phyloP scores from a whole-genome alignment of 345 rosid genomes.

The Gossypium longicalyx region DNA sequence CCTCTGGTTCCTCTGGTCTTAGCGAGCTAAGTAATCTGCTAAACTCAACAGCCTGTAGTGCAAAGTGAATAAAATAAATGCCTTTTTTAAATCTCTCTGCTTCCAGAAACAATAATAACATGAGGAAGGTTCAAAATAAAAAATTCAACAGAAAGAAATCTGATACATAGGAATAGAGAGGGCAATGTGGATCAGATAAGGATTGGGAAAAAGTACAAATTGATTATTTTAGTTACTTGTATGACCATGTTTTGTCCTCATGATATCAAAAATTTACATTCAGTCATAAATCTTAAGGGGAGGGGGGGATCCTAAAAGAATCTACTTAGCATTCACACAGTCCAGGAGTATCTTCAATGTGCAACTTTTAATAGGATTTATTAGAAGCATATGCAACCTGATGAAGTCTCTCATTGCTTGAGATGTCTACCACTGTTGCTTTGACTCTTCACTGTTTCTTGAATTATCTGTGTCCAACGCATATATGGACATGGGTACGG shows the following conservation, averaged over 20 bases:
- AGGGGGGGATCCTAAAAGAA: background rate
- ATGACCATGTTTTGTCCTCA: background rate
- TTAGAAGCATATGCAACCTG: background rate
- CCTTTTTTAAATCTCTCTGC: slow-evolving; percentile 16
- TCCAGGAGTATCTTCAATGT: background rate
- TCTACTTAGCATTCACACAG: background rate
- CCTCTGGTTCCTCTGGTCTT: slow-evolving; percentile 86
- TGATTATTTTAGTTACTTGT: background rate
- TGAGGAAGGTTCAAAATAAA: slow-evolving; percentile 11
- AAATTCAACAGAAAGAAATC: background rate
- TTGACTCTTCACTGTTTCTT: too few species aligned
- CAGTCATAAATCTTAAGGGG: background rate
- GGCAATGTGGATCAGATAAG: background rate
- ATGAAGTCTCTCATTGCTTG: background rate
- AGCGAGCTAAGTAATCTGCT: slow-evolving; percentile 71
- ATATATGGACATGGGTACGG: background rate
- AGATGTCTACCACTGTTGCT: background rate
- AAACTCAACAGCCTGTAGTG: slow-evolving; percentile 87
- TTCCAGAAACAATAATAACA: slow-evolving; percentile 6
- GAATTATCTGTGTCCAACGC: background rate
- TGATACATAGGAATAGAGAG: background rate
- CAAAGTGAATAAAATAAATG: slow-evolving; percentile 7
- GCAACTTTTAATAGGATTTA: background rate
- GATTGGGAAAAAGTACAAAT: background rate
- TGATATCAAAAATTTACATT: background rate